Evolutionary conservation across 2,329 filamentous ascomycete genomes (phyloP).

Genomic region (Nigrograna mackinnonii): DNA sequence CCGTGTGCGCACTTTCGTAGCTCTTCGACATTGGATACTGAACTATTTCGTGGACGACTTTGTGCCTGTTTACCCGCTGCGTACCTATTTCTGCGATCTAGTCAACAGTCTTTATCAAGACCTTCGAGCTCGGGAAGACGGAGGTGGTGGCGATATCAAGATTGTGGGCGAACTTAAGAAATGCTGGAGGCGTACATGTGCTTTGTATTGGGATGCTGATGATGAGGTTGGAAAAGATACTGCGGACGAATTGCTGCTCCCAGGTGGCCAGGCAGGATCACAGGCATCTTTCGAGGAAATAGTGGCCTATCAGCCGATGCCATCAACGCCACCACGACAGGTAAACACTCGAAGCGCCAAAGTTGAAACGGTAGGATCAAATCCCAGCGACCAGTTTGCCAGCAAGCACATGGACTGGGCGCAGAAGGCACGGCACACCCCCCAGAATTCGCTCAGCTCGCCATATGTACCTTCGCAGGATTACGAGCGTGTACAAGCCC

Average conservation of each 20-base stretch:
- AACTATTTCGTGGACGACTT: conserved; percentile 99
- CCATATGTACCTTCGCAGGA: conserved; percentile 36
- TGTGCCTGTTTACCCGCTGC: conserved; percentile 72
- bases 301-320: conserved; percentile 10
- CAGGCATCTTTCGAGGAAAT: conserved; percentile 26
- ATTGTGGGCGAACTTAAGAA: conserved; percentile 94
- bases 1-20: conserved; percentile 93
- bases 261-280: conserved; percentile 69
- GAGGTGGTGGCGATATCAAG: conserved; percentile 71
- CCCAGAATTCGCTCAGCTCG: conserved; percentile 39
- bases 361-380: conserved; percentile 36
- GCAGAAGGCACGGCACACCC: conserved; percentile 36
- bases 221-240: conserved; percentile 64
- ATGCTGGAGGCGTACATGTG: conserved; percentile 92
- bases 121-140: conserved; percentile 54
- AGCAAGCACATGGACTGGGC: conserved; percentile 44
- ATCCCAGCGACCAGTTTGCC: conserved; percentile 42
- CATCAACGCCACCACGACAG: conserved; percentile 28
- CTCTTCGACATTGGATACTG: conserved; percentile 93
- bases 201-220: conserved; percentile 81
- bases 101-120: conserved; percentile 68
- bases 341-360: conserved; percentile 26
- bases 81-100: conserved; percentile 76
- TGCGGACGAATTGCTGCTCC: conserved; percentile 69
- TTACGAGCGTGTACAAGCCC: conserved; percentile 35